Conservation (phyloP, 2,329 filamentous ascomycete genomes). For the Aspergillus fructus region DNA sequence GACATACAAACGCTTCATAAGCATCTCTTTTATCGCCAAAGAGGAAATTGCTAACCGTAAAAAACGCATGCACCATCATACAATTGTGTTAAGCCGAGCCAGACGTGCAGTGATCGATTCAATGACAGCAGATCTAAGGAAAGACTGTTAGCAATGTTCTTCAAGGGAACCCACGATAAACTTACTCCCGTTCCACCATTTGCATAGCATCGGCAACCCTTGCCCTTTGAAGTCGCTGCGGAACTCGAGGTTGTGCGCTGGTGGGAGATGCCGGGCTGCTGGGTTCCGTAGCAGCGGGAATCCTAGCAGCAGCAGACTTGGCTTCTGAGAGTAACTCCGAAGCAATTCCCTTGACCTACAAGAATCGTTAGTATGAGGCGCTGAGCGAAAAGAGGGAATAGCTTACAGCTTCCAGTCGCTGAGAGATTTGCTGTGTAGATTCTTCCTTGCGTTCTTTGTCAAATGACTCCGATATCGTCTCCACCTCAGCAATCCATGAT, state of each 20-base stretch:
- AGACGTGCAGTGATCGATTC: constrained; percentile 44
- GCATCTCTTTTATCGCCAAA: not conserved
- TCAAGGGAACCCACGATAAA: constrained; percentile 3
- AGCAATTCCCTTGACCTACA: constrained; percentile 42
- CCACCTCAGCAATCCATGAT: constrained; percentile 46
- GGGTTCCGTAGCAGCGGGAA: constrained; percentile 26
- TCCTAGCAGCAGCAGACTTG: constrained; percentile 32
- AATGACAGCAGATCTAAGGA: constrained; percentile 41
- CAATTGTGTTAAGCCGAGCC: constrained; percentile 38
- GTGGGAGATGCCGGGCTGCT: constrained; percentile 30
- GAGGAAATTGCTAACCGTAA: not conserved
- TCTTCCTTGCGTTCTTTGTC: constrained; percentile 24
- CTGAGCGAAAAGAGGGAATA: not conserved
- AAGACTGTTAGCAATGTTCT: not conserved
- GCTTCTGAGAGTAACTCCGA: constrained; percentile 37
- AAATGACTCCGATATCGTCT: constrained; percentile 38
- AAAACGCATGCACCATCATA: constrained; percentile 19
- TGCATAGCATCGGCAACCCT: constrained; percentile 50
- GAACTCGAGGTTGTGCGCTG: constrained; percentile 33
- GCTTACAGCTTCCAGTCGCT: constrained; percentile 43
- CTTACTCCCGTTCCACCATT: constrained; percentile 51
- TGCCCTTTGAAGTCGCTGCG: constrained; percentile 45
- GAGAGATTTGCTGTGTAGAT: constrained; percentile 28
- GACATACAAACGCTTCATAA: not conserved
- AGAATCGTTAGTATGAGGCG: constrained; percentile 14